phyloP scores from a whole-genome alignment of 305 asterid species.

The Petunia hybrid region DNA sequence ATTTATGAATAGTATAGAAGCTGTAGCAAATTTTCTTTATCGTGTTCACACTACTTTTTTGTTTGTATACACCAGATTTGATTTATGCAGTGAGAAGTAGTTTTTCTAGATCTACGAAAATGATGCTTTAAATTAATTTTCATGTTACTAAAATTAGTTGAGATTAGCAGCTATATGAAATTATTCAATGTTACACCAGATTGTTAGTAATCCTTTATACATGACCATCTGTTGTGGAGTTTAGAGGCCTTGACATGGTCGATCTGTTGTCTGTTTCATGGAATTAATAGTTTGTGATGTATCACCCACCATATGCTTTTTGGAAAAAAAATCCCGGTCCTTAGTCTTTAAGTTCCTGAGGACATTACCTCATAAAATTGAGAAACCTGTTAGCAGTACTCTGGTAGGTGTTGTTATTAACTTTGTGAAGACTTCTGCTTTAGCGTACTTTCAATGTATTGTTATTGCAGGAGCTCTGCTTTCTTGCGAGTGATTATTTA shows the following conservation, averaged over 20 bases:
- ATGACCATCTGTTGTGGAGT: background rate
- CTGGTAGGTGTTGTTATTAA: background rate
- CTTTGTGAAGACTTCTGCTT: constrained; percentile 17
- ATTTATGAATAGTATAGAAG: background rate
- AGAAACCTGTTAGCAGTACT: constrained; percentile 11
- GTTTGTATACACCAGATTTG: background rate
- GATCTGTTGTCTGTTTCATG: constrained; percentile 24
- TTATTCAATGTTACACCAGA: background rate
- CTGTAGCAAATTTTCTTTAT: constrained; percentile 6
- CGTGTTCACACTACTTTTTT: constrained; percentile 20
- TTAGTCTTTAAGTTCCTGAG: background rate
- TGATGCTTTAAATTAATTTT: background rate
- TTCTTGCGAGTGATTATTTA: background rate
- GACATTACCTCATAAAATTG: background rate
- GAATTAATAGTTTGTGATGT: constrained; percentile 24
- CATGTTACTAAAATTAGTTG: background rate
- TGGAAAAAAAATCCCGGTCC: background rate
- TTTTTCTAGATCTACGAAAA: constrained; percentile 11
- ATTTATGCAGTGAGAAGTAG: background rate
- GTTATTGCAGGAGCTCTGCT: background rate
- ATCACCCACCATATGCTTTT: background rate
- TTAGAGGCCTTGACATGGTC: background rate
- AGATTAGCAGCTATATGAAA: background rate
- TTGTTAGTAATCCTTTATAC: background rate
- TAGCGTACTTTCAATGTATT: background rate